Evolutionary conservation across 495 filamentous ascomycete genomes (phyloP), one percentile per base, ranked within the genome.

Genomic region (Parmelia sp.): DNA sequence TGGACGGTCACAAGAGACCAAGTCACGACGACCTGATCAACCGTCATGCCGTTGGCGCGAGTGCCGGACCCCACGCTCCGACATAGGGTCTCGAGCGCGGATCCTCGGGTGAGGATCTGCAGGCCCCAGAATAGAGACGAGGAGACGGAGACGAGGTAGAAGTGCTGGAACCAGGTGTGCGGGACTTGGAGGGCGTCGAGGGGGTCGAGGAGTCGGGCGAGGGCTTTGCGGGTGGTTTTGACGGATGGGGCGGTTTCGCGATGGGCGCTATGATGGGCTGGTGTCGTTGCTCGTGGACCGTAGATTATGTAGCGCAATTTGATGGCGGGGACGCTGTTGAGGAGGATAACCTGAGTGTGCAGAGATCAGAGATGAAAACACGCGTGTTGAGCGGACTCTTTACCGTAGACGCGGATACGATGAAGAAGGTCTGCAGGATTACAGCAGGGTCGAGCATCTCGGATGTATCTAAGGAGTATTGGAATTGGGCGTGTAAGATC

Each of bases 101-200:
- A 58, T 2, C 90, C 91, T 58, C 80, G 75, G 19, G 66, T 72
- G 25, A 84, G 66, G n/a, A 90, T 80, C 72, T 96, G 90, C 44
- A 70, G 51, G 0, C 77, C 80, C 92, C 94, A 97, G 74, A 96
- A 90, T 5, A 86, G 61, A 1, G 88, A 92, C 49, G 85, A 87
- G 8, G 77, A 68, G 3, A 93, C 68, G 0, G 89, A 95, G 27
- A 84, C 71, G 40, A 90, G 70, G 71, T 98, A 98, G 75, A 96
- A 98, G 62, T 92, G 87, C 11, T 76, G 80, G 75, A 98, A 98
- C 80, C 87, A 98, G 59, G 80, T 77, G 73, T 97, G 94, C 5
- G 95, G 92, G 15, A 97, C 88, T 70, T 75, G 78, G 68, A 81
- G 70, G 49, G 73, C 74, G 44, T 83, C 79, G 15, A 86, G 64